Percentiles rank a stretch among this genome's conserved stretches.
These are phyloP conservation scores for Kluyveromyces nonfermentans DNA, from an alignment of 805 yeast genomes.

Conservation along the genomic window DNA sequence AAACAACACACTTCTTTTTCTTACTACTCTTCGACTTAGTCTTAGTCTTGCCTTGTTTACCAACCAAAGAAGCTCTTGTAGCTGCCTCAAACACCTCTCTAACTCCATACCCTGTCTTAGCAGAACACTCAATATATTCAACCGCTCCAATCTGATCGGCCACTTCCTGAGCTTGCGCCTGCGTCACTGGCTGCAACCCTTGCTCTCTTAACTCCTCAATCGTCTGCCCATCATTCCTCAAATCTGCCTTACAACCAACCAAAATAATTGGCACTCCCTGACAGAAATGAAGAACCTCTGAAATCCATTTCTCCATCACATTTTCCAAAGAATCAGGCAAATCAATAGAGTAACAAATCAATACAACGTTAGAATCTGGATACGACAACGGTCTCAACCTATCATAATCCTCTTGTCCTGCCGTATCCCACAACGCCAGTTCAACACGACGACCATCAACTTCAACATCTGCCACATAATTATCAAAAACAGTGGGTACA, in stretches of 20 bases:
- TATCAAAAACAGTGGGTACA: constrained; percentile 93
- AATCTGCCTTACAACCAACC: constrained; percentile 86
- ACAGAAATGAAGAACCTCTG: constrained; percentile 88
- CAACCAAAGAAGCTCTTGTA: constrained; percentile 68
- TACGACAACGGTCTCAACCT: constrained; percentile 83
- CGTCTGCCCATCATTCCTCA: constrained; percentile 72
- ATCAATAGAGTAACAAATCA: constrained; percentile 84
- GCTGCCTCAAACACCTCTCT: constrained; percentile 89
- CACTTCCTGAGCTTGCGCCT: constrained; percentile 49
- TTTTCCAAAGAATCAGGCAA: constrained; percentile 86
- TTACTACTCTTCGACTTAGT: constrained; percentile 14
- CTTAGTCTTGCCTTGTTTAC: constrained; percentile 29
- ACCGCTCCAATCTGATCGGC: constrained; percentile 76
- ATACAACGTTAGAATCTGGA: constrained; percentile 85
- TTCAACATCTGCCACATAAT: constrained; percentile 93
- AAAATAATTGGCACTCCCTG: constrained; percentile 87
- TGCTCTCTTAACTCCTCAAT: constrained; percentile 53
- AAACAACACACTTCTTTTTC: constrained; percentile 17
- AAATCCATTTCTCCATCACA: constrained; percentile 92
- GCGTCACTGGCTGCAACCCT: constrained; percentile 26
- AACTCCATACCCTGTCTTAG: constrained; percentile 86
- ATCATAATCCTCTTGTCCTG: constrained; percentile 97
- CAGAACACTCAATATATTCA: constrained; percentile 74
- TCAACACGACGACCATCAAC: constrained; percentile 86
- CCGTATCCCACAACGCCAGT: constrained; percentile 94